Conservation (phyloP, 2,329 filamentous ascomycete species). For the Pyricularia grisea region DNA sequence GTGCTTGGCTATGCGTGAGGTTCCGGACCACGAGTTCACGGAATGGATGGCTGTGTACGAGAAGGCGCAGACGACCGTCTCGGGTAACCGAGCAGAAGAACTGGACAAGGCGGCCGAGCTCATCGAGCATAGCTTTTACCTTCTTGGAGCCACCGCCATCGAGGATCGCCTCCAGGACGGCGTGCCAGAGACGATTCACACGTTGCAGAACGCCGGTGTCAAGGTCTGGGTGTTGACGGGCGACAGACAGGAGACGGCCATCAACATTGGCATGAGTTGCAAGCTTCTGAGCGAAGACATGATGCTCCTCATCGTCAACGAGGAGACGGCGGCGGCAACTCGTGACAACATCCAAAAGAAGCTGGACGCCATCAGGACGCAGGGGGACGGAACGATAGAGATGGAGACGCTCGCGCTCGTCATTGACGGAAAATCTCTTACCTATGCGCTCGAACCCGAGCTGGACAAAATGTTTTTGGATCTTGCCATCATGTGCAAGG, state of each 20-base stretch:
- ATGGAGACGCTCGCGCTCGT: conserved; percentile 82
- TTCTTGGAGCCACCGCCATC: conserved; percentile 92
- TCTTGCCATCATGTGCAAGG: conserved; percentile 90
- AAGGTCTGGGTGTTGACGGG: conserved; percentile 98
- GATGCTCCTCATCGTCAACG: conserved; percentile 94
- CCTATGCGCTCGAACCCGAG: conserved; percentile 85
- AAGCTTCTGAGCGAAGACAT: conserved; percentile 98
- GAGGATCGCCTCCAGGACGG: conserved; percentile 96
- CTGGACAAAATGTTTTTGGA: conserved; percentile 91
- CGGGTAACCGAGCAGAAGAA: conserved; percentile 87
- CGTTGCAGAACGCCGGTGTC: conserved; percentile 90
- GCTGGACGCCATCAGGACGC: conserved; percentile 77
- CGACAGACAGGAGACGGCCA: conserved; percentile 95
- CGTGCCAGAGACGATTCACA: conserved; percentile 96
- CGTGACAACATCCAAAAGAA: conserved; percentile 90
- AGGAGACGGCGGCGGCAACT: conserved; percentile 70
- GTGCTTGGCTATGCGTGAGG: conserved; percentile 87
- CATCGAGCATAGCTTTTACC: conserved; percentile 83
- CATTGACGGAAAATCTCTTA: conserved; percentile 94
- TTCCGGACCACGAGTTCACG: conserved; percentile 79
- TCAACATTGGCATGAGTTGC: conserved; percentile 99
- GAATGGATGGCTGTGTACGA: conserved; percentile 86
- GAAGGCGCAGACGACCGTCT: conserved; percentile 78
- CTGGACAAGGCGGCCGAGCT: conserved; percentile 95
- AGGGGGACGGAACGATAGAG: conserved; percentile 67